Conservation (phyloP, 768 basidiomycete genomes). For the Leccinum boreale region DNA sequence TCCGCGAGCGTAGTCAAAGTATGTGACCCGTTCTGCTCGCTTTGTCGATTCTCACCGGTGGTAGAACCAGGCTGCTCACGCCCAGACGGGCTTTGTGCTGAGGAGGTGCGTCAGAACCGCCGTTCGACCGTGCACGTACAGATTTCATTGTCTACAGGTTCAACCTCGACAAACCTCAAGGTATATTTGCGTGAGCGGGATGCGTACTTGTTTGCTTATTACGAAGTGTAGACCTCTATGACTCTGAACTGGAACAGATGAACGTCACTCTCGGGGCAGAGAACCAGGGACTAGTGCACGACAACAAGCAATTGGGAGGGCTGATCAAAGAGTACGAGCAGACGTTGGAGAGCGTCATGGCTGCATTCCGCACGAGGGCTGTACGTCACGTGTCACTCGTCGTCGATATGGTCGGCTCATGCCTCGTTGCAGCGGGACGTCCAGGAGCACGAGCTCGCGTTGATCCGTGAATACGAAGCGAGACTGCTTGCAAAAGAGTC, state of each 20-base stretch:
- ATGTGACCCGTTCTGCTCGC: constrained; percentile 15
- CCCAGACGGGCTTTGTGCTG: constrained; percentile 89
- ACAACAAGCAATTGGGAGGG: constrained; percentile 91
- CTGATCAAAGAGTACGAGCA: constrained; percentile 97
- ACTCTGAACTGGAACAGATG: constrained; percentile 87
- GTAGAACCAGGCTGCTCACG: constrained; percentile 84
- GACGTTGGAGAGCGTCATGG: constrained; percentile 94
- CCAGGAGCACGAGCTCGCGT: constrained; percentile 85
- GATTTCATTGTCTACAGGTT: constrained; percentile 42
- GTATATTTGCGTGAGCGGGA: constrained; percentile 34
- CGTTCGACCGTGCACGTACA: not conserved
- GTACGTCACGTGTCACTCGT: constrained; percentile 46
- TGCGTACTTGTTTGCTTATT: not conserved
- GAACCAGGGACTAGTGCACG: constrained; percentile 82
- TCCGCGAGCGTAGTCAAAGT: constrained; percentile 83
- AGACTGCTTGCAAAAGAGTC: constrained; percentile 76
- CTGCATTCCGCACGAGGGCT: constrained; percentile 82
- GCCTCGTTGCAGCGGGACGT: constrained; percentile 67
- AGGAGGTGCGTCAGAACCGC: constrained; percentile 51
- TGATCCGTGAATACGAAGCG: constrained; percentile 89
- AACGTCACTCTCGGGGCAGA: constrained; percentile 74
- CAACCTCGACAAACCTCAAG: constrained; percentile 86
- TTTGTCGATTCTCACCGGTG: not conserved
- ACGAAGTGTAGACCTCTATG: constrained; percentile 70
- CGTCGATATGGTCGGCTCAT: not conserved